Base-by-base conservation (phyloP, 345 rosid genomes). In the Punica granatum region DNA sequence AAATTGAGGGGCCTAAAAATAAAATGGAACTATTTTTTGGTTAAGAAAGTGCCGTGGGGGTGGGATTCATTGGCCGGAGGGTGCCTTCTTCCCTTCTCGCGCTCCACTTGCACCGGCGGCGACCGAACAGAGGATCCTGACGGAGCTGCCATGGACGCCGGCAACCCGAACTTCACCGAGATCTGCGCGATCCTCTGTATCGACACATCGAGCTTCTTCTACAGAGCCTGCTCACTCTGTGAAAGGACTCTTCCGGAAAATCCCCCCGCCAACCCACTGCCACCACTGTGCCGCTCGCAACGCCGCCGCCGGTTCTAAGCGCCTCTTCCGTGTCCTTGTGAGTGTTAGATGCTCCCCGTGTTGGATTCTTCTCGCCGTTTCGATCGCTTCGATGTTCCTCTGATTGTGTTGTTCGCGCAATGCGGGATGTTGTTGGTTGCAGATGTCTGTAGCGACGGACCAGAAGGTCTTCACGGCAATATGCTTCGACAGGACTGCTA, bases 401-500 rank as follows among this genome's bases (percentile, higher is more conserved):
- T n/a, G n/a, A n/a, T n/a, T n/a, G n/a, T n/a, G n/a, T n/a, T n/a
- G n/a, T n/a, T n/a, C n/a, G n/a, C n/a, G n/a, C n/a, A n/a, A n/a
- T n/a, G n/a, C n/a, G n/a, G n/a, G n/a, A n/a, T n/a, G n/a, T 37
- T 42, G 32, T 35, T 39, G 10, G 31, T 67, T 60, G 73, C 81
- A 91, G 96, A 81, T 92, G 64, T 87, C 96, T 8, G 80, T 92
- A 48, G 94, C 86, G 62, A 84, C 88, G 46, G 90, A 84, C 30
- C 66, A 81, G 39, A 64, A 83, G 69, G 92, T 89, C 16, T 59
- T 82, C 39, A 83, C 80, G n/a, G 94, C 89, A 60, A 75, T 88
- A 12, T 89, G 94, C 74, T 92, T 92, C 60, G 92, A 92, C 69
- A 80, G 89, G 79, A 88, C 79, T 54, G 94, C 94, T 13, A 82